Evolutionary conservation across 768 basidiomycete genomes (phyloP), one percentile per base, ranked within the genome.

Genomic region (Tulasnella sp.): DNA sequence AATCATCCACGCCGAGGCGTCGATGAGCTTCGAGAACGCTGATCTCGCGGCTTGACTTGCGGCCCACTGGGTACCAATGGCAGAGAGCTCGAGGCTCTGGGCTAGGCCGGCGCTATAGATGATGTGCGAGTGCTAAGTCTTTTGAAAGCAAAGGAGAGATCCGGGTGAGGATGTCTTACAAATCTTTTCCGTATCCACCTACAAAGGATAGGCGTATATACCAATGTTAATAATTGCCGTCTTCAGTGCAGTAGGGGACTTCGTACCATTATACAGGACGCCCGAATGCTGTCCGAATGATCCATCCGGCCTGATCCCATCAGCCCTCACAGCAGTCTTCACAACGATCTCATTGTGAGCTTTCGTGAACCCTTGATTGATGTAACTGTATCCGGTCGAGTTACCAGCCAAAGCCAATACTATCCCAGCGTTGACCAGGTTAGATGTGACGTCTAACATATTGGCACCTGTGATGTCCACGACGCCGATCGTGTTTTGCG

Each of bases 1-100:
- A 32, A 90, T 87, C 88, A 90, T 90, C 90, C 90, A 91, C 63
- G 81, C 80, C 73, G 86, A 81, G 0, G 86, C 90, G 37, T 86
- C 82, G 72, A 90, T 82, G 7, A 89, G 79, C 8, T 82, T 84
- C 12, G 82, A 83, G 64, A 90, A 84, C n/a, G n/a, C n/a, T n/a
- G 0, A 88, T 88, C 32, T 41, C 76, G 70, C 74, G 82, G 80
- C 12, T 84, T 71, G 44, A 63, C 7, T 79, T 69, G 9, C 78
- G 78, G 1, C 87, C 89, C 47, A 90, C 40, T 81, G 79, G 1
- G 89, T 91, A 16, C 85, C 87, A 17, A 82, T 85, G 7, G 87
- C 86, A 69, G 84, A 83, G 16, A 86, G 82, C 77, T 91, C 88
- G 6, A 90, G 79, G 71, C 84, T 84, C n/a, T 90, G 81, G 72